A percentile compares a stretch with the other conserved stretches of the same genome.
These are phyloP conservation scores for Yamadazyma insecticola DNA, from an alignment of 805 yeast species.

Conservation along the genomic window DNA sequence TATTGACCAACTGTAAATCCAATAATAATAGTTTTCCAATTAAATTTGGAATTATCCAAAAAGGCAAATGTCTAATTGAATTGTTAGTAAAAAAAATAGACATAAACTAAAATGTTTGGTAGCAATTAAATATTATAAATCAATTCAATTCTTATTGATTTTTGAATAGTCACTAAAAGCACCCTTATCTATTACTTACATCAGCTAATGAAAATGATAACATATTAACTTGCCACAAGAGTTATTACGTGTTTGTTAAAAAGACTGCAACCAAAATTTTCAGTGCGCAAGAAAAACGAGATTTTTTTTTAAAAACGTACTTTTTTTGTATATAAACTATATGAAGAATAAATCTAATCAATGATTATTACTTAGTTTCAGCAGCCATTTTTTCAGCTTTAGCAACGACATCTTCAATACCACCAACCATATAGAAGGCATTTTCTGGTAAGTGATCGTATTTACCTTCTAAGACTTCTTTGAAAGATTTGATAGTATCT, in stretches of 20 bases:
- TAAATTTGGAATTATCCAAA: slow-evolving; percentile 62
- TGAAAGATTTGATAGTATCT: slow-evolving; percentile 93
- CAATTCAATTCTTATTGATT: too few relatives aligned
- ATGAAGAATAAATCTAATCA: neutral
- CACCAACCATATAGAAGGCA: slow-evolving; percentile 99
- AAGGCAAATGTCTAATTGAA: slow-evolving; percentile 40
- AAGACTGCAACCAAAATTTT: slow-evolving; percentile 1
- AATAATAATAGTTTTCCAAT: slow-evolving; percentile 76
- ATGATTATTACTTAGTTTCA: slow-evolving; percentile 45
- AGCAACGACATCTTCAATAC: slow-evolving; percentile 96
- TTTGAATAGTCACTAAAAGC: too few relatives aligned
- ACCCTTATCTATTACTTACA: slow-evolving; percentile 10
- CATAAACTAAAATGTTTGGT: too few relatives aligned
- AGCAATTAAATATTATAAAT: neutral
- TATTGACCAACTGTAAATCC: slow-evolving; percentile 75
- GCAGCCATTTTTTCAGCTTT: slow-evolving; percentile 99
- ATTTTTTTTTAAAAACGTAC: too few relatives aligned
- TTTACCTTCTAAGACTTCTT: slow-evolving; percentile 96
- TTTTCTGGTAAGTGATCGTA: slow-evolving; percentile 98
- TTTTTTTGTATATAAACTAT: neutral
- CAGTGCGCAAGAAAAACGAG: too few relatives aligned
- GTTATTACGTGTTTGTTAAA: too few relatives aligned
- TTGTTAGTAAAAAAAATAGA: slow-evolving; percentile 25
- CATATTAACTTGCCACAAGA: too few relatives aligned
- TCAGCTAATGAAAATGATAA: slow-evolving; percentile 9